Evolutionary conservation across 2,329 filamentous ascomycete genomes (phyloP).

Genomic region (Fusarium irregulare): DNA sequence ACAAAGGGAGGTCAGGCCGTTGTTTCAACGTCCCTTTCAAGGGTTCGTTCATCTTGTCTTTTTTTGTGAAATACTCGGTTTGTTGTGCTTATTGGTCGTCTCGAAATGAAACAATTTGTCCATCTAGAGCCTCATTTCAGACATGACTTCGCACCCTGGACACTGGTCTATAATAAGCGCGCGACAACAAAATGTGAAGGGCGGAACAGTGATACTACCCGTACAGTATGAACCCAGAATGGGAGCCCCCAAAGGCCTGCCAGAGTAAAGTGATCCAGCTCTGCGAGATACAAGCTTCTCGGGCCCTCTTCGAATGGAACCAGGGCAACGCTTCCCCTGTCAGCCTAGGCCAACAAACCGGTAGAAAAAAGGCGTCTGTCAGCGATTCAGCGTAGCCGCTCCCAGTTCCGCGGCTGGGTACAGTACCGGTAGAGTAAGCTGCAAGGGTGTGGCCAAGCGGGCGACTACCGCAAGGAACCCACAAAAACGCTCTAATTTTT

Average conservation of each 20-base stretch:
- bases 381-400: constrained; percentile 32
- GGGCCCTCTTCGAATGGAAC: neutral
- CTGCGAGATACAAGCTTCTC: constrained; percentile 7
- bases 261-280: neutral
- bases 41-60: constrained; percentile 23
- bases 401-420: constrained; percentile 30
- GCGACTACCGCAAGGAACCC: constrained; percentile 27
- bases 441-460: constrained; percentile 24
- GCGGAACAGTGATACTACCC: neutral
- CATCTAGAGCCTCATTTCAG: constrained; percentile 15
- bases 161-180: constrained; percentile 14
- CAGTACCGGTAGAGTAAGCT: constrained; percentile 17
- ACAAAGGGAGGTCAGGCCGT: constrained; percentile 32
- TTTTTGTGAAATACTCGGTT: constrained; percentile 2
- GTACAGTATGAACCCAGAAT: constrained; percentile 24
- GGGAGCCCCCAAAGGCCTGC: neutral
- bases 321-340: constrained; percentile 11
- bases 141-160: neutral
- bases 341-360: constrained; percentile 23
- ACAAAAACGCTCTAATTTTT: constrained; percentile 43
- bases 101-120: constrained; percentile 28
- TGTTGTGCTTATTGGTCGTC: constrained; percentile 12
- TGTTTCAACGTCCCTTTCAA: constrained; percentile 41
- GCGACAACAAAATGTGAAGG: constrained; percentile 20
- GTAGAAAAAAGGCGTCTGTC: constrained; percentile 34